A percentile compares a stretch with the other conserved stretches of the same genome.
phyloP scores from a whole-genome alignment of 768 basidiomycete species.

The Psilocybe tampanensis region DNA sequence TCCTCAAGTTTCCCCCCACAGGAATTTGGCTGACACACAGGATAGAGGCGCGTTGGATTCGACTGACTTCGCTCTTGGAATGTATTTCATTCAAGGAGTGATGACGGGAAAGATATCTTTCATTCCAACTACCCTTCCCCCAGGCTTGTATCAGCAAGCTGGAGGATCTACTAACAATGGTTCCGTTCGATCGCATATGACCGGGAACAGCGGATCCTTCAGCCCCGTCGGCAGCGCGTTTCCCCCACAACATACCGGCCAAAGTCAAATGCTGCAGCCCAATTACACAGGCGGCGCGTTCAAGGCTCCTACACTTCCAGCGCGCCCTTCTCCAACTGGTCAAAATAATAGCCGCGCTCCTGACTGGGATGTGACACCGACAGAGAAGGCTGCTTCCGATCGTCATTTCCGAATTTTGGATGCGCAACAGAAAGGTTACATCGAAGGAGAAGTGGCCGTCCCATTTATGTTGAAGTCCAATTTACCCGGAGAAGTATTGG shows the following conservation, averaged over 20 bases:
- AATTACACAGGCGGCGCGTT: slow-evolving; percentile 44
- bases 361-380: slow-evolving; percentile 81
- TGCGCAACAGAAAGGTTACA: slow-evolving; percentile 67
- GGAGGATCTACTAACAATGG: slow-evolving; percentile 40
- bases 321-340: slow-evolving; percentile 33
- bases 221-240: slow-evolving; percentile 54
- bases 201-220: slow-evolving; percentile 63
- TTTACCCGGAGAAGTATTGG: slow-evolving; percentile 80
- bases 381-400: slow-evolving; percentile 81
- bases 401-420: slow-evolving; percentile 85
- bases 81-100: slow-evolving; percentile 93
- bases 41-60: slow-evolving; percentile 86
- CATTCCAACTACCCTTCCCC: slow-evolving; percentile 77
- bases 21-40: slow-evolving; percentile 96
- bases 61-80: slow-evolving; percentile 91
- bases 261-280: slow-evolving; percentile 50
- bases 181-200: slow-evolving; percentile 51
- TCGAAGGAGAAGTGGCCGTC: slow-evolving; percentile 93
- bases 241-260: slow-evolving; percentile 69
- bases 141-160: slow-evolving; percentile 86
- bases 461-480: slow-evolving; percentile 94
- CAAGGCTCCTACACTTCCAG: slow-evolving; percentile 38
- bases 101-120: slow-evolving; percentile 79
- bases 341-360: slow-evolving; percentile 26
- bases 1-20: slow-evolving; percentile 30